Conservation (phyloP, 129 eudicot species). For the Pulicaria dysenterica region DNA sequence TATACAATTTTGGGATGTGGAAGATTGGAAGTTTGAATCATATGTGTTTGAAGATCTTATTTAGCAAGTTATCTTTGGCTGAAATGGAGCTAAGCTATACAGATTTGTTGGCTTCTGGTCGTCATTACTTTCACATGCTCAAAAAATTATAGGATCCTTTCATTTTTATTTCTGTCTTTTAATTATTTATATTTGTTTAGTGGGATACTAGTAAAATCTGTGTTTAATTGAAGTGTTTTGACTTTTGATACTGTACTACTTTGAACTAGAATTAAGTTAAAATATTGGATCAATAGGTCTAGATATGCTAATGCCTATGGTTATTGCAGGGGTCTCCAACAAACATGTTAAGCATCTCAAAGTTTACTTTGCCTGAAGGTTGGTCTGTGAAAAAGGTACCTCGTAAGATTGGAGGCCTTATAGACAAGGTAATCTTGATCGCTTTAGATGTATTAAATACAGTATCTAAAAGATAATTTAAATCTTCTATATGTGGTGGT, state of each 20-base stretch:
- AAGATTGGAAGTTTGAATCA: not conserved
- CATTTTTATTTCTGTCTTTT: not conserved
- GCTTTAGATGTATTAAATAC: not conserved
- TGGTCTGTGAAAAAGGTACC: conserved; percentile 79
- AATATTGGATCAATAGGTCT: conserved; percentile 44
- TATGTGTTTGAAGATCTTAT: not conserved
- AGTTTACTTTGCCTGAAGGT: conserved; percentile 65
- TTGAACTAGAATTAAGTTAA: conserved; percentile 43
- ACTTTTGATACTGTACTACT: conserved; percentile 31
- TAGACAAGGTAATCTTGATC: conserved; percentile 59
- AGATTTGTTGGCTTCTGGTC: not conserved
- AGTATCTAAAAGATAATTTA: not conserved
- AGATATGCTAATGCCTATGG: conserved; percentile 25
- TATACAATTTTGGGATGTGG: too few relatives aligned
- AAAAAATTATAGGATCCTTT: not conserved
- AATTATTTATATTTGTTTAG: not conserved
- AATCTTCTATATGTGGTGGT: not conserved
- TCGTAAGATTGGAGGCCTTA: conserved; percentile 38
- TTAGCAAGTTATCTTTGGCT: not conserved
- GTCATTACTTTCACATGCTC: not conserved
- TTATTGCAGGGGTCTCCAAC: conserved; percentile 36
- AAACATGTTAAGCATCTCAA: conserved; percentile 22
- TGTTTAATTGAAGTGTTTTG: not conserved
- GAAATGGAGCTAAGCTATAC: not conserved
- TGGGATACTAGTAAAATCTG: conserved; percentile 1